These are phyloP conservation scores for Aspergillus eucalypticola DNA, from an alignment of 2,329 filamentous ascomycete species.

Conservation along the genomic window DNA sequence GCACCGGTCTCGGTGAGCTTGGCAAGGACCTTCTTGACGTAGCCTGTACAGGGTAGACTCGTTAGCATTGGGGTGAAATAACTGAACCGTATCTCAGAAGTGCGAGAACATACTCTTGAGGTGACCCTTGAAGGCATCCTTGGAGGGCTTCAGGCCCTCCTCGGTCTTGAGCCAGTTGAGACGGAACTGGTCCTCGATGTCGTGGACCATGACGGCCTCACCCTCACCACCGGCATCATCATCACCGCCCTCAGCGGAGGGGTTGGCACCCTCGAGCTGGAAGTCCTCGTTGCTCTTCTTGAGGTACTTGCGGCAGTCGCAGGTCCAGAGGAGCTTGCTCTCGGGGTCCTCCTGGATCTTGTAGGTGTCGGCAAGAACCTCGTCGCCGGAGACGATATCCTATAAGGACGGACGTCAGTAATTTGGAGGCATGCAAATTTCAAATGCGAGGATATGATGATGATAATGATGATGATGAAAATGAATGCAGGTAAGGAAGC, in stretches of 20 bases:
- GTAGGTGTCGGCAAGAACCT: conserved; percentile 96
- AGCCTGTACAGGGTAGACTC: conserved; percentile 54
- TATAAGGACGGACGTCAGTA: conserved; percentile 43
- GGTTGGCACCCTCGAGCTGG: conserved; percentile 75
- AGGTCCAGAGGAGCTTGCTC: conserved; percentile 75
- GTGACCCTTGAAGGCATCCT: conserved; percentile 80
- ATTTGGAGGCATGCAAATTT: no score
- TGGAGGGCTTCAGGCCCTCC: conserved; percentile 57
- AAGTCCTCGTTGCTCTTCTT: conserved; percentile 69
- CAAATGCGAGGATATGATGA: not conserved
- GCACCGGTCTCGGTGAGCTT: conserved; percentile 65
- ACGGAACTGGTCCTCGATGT: conserved; percentile 91
- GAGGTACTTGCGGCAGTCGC: conserved; percentile 86
- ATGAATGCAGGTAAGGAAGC: not conserved
- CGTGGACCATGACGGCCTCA: conserved; percentile 69
- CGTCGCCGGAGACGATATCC: conserved; percentile 88
- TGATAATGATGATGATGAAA: not conserved
- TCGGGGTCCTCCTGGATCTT: conserved; percentile 73
- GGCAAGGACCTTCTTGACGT: conserved; percentile 87
- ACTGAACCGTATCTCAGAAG: conserved; percentile 13
- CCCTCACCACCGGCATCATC: conserved; percentile 74
- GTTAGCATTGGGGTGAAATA: conserved; percentile 10
- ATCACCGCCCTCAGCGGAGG: conserved; percentile 81
- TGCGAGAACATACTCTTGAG: conserved; percentile 69
- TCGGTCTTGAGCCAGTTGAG: conserved; percentile 61